Evolutionary conservation across 306 rosid species (phyloP), one percentile per base, ranked within the genome.

Genomic region (Cyclanthera cordifolia): DNA sequence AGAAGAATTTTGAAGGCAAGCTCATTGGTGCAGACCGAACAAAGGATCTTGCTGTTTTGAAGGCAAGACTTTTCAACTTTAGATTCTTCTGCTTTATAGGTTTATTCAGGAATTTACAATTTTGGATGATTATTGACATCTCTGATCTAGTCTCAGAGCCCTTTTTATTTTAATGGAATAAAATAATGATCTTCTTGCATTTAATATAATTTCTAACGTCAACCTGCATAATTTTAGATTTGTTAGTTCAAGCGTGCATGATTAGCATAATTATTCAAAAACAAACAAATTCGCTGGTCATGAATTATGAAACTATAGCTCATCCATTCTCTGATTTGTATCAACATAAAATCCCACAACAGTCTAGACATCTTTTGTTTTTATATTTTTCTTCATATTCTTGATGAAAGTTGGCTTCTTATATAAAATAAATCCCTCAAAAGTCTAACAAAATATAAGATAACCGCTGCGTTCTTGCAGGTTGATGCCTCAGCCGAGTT

Each of bases 1-100:
- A 82, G 52, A 86, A 87, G 85, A 93, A 85, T 78, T 93, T 93
- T 82, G 99, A 87, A 83, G 99, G 96, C n/a, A 85, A 32, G 61
- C 84, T 93, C 72, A 30, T 93, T 41, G 99, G 99, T 72, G 96
- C 94, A 50, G 99, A 93, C 71, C 99, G 96, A 32, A 80, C 95
- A 32, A 93, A 93, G 91, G 99, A 93, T 83, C 96, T 93, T 67
- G 96, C 96, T 17, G 87, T 93, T 80, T 74, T 93, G 78, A 90
- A 87, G 96, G 95, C 76, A 79, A 39, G 25, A 3, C 70, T 67
- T 68, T 6, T 65, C 39, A 43, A 1, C 53, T 43, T 19, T 43
- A 64, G 23, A 21, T 64, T 64, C 39, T 65, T 58, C 20, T 37
- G 10, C 53, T 74, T 49, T 43, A 43, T 43, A 23, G 52, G 52